Evolutionary conservation across 139 green algal species (phyloP).

Genomic region (Asterochloris erici): DNA sequence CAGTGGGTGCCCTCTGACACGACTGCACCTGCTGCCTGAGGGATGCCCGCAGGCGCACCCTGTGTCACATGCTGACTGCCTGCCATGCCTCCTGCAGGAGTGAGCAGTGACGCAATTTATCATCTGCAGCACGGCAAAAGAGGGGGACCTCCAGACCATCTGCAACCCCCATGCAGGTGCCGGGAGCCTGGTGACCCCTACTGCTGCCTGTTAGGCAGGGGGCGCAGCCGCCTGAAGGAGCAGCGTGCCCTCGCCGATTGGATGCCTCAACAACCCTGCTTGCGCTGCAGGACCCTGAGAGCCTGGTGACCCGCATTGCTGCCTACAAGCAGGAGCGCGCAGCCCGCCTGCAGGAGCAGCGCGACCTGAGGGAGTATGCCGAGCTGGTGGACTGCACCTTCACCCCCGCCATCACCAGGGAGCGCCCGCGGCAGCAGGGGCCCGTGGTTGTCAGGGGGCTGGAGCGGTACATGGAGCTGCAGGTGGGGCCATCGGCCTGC

Average conservation of each 20-base stretch:
- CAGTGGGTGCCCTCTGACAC: too few species aligned
- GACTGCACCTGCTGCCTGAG: too few species aligned
- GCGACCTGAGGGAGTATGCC: background rate
- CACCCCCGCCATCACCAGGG: constrained; percentile 9
- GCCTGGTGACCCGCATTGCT: background rate
- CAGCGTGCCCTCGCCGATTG: background rate
- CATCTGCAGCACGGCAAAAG: too few species aligned
- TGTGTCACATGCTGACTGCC: too few species aligned
- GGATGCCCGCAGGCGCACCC: too few species aligned
- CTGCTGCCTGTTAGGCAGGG: background rate
- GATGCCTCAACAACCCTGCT: background rate
- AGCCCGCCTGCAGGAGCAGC: background rate
- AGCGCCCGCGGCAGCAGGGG: background rate
- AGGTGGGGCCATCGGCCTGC: background rate
- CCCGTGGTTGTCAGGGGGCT: constrained; percentile 11
- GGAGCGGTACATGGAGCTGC: constrained; percentile 16
- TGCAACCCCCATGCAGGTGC: too few species aligned
- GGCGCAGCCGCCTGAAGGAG: background rate
- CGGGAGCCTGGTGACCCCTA: too few species aligned
- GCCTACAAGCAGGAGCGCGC: constrained; percentile 8
- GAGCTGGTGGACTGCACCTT: constrained; percentile 23
- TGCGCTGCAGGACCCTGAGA: constrained; percentile 3
- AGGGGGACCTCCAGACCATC: too few species aligned
- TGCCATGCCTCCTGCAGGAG: too few species aligned
- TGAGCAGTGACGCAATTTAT: too few species aligned